Base-by-base conservation (phyloP, 768 basidiomycete genomes). In the Lentinula lateritia region DNA sequence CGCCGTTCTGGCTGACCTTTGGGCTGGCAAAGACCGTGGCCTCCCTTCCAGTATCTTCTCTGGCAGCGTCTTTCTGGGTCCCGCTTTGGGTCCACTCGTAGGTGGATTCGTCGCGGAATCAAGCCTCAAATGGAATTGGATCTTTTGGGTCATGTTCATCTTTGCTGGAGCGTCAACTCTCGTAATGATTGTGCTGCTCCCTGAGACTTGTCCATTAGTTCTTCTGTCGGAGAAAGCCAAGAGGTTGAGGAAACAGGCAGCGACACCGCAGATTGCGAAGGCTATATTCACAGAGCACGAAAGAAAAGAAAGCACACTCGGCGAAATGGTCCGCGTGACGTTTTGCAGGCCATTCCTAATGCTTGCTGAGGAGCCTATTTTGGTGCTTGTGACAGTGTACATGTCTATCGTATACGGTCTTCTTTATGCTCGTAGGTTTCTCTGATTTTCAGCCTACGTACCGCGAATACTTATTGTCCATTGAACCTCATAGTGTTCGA, bases 81-180 rank as follows among this genome's bases (percentile, higher is more conserved):
- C 86, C 5, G 83, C 83, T 0, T 63, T 86, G 8, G 87, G 87
- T 0, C 87, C 88, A 1, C 81, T 90, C 48, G 75, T 86, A 15
- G 78, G 82, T 34, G 86, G 86, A 71, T 84, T 76, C 61, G 82
- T 87, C 63, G 71, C 83, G 6, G 71, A 80, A 48, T 80, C 76
- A 64, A 59, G 65, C 18, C 70, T 80, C 6, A 79, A 76, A 5
- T 91, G 87, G 87, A 66, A 84, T 65, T 87, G 84, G 83, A 76
- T 88, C 1, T 89, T 84, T 73, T 88, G 86, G 84, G 78, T 88
- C 59, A 85, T 84, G 82, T 81, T 87, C 76, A 82, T 87, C 13
- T 84, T 87, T 62, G 81, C 84, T 0, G 82, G 79, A 1, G 66
- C 69, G 6, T 85, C 84, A 66, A 81, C 80, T 3, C 6, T 77